Conservation (phyloP, 352 stramenopile genomes). For the Thalassiosira mediterranea region DNA sequence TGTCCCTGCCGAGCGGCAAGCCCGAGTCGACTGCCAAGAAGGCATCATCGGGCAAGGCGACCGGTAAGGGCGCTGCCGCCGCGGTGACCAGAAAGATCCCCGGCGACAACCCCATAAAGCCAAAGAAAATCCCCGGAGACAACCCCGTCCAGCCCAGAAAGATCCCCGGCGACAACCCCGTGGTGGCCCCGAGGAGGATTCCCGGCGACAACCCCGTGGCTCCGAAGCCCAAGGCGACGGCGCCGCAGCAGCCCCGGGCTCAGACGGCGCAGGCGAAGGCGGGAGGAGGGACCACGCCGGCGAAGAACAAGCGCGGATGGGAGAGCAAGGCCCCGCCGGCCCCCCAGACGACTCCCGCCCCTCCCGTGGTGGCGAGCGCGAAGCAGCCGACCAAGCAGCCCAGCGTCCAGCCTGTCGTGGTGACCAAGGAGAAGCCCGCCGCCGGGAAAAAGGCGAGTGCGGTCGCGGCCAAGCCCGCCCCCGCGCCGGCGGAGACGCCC, state of each 20-base stretch:
- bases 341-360: background rate
- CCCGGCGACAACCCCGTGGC: slow-evolving; percentile 43
- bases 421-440: background rate
- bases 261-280: background rate
- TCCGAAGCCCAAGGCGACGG: no score
- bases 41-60: slow-evolving; percentile 2
- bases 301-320: slow-evolving; percentile 59
- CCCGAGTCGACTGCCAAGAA: slow-evolving; percentile 19
- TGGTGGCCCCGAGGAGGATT: slow-evolving; percentile 32
- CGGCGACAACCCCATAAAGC: slow-evolving; percentile 37
- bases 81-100: slow-evolving; percentile 30
- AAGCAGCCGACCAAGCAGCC: slow-evolving; percentile 21
- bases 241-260: slow-evolving; percentile 23
- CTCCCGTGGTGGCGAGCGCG: background rate
- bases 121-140: slow-evolving; percentile 30
- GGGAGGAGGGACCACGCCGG: slow-evolving; percentile 1
- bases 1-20: slow-evolving; percentile 31
- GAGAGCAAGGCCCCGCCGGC: slow-evolving; percentile 51
- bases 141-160: slow-evolving; percentile 19
- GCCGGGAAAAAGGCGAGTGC: slow-evolving; percentile 11
- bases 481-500: no score
- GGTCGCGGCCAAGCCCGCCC: background rate
- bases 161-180: slow-evolving; percentile 41
- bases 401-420: no score
- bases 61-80: slow-evolving; percentile 29